Evolutionary conservation across 2,329 filamentous ascomycete genomes (phyloP), one percentile per base, ranked within the genome.

Genomic region (Teratosphaeria viscida): DNA sequence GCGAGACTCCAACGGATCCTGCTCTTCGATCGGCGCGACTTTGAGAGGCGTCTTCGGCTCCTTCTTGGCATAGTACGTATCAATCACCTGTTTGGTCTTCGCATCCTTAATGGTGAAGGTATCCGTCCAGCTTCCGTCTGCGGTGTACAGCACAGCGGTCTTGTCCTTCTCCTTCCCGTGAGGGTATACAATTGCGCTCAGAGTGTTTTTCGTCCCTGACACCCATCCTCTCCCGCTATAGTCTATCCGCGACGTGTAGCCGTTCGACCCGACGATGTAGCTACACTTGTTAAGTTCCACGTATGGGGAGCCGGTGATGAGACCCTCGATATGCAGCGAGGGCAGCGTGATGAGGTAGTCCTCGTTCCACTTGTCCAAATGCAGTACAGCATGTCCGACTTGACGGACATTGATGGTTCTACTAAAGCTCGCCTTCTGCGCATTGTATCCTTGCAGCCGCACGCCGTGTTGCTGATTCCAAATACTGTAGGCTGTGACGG

Each of bases 221-320:
- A 99, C 76, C 92, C 92, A 99, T 60, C 92, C 92, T 73, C 90
- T 92, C 69, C 92, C 92, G 62, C 85, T 88, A 78, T 96, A 99
- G 72, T 96, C 90, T 69, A 97, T 89, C 77, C 90, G 92, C 64
- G 90, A 84, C 4, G 90, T 88, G 77, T 87, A 96, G 57, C 94
- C 92, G 2, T 86, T 88, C 27, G 88, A 94, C 64, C 90, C 94
- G 59, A 85, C 84, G 68, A 99, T 96, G 76, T 88, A 90, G 66
- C 88, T 91, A 62, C 82, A 84, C 68, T 87, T 87, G 70, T 96
- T 90, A 52, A 97, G 82, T 75, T 99, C 94, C 64, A 96, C 87
- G 70, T 94, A 96, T 3, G 94, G 92, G 3, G 88, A 81, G 56
- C 89, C 88, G 55, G 87, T 89, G 68, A 96, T 89, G 57, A 99